These are phyloP conservation scores for Sporobolomyces roseus DNA, from an alignment of 768 basidiomycete genomes.

Conservation along the genomic window DNA sequence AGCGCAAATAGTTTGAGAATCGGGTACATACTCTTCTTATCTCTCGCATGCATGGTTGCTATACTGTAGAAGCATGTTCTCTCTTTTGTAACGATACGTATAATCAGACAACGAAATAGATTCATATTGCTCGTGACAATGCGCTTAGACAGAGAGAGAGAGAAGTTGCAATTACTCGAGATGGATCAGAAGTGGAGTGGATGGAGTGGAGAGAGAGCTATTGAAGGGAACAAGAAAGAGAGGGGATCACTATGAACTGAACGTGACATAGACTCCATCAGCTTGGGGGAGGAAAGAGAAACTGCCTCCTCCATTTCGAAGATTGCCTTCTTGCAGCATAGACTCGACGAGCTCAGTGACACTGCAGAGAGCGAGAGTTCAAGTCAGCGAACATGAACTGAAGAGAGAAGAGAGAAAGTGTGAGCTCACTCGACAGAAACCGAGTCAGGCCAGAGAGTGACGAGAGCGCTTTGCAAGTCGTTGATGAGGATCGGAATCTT, in stretches of 20 bases:
- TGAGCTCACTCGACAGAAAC: conserved; percentile 26
- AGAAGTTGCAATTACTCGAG: not conserved
- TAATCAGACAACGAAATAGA: no score
- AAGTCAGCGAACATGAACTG: not conserved
- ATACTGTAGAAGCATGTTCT: no score
- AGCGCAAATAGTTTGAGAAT: no score
- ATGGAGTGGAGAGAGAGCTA: not conserved
- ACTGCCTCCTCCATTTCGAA: conserved; percentile 40
- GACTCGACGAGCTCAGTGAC: conserved; percentile 41
- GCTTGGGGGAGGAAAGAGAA: conserved; percentile 40
- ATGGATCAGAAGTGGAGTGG: not conserved
- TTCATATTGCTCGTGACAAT: conserved; percentile 12
- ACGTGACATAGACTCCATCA: conserved; percentile 25
- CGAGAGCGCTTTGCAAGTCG: conserved; percentile 43
- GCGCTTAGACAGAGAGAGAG: not conserved
- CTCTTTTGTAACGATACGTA: no score
- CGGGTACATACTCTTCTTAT: no score
- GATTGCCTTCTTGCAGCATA: conserved; percentile 39
- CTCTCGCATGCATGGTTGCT: no score
- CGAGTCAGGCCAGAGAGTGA: conserved; percentile 41
- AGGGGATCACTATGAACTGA: not conserved
- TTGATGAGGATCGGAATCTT: conserved; percentile 32
- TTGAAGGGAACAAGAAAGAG: not conserved
- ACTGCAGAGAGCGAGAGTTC: conserved; percentile 4
- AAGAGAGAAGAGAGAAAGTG: not conserved